Conservation (phyloP, 768 basidiomycete genomes). For the Russula emetica region DNA sequence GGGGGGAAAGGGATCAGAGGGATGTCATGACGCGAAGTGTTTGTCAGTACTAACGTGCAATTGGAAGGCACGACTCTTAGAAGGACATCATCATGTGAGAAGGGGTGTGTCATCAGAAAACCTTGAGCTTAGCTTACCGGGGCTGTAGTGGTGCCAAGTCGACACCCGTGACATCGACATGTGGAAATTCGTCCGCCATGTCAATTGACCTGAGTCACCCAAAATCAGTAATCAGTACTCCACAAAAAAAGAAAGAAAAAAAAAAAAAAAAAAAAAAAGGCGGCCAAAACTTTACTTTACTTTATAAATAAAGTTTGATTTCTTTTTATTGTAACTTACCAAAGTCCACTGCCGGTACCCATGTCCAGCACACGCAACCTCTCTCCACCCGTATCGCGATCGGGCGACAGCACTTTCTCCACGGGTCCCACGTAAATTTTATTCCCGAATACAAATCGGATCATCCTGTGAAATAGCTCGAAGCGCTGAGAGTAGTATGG, state of each 20-base stretch:
- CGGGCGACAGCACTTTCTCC: slow-evolving; percentile 46
- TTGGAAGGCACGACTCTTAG: slow-evolving; percentile 63
- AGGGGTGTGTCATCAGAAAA: neutral
- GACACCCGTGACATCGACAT: slow-evolving; percentile 60
- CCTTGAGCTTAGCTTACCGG: slow-evolving; percentile 42
- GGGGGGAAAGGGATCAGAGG: neutral
- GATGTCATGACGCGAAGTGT: slow-evolving; percentile 1
- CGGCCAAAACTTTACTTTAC: too few relatives aligned
- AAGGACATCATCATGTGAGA: too few relatives aligned
- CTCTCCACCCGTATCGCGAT: slow-evolving; percentile 31
- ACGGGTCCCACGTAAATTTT: slow-evolving; percentile 66
- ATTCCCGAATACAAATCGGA: slow-evolving; percentile 63
- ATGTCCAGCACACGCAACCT: slow-evolving; percentile 54
- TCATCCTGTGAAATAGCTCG: slow-evolving; percentile 56
- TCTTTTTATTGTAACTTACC: too few relatives aligned
- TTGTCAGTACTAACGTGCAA: slow-evolving; percentile 57
- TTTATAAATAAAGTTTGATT: slow-evolving; percentile 10
- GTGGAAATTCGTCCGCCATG: slow-evolving; percentile 68
- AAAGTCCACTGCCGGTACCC: slow-evolving; percentile 62
- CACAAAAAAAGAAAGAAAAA: too few relatives aligned
- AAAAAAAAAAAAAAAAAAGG: too few relatives aligned
- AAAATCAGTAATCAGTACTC: too few relatives aligned
- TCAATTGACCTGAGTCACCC: slow-evolving; percentile 54
- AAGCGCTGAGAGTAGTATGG: too few relatives aligned
- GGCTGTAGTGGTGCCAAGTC: slow-evolving; percentile 73